Evolutionary conservation across 2,329 filamentous ascomycete genomes (phyloP), one percentile per base, ranked within the genome.

Genomic region (Botryosphaeria dothidea): DNA sequence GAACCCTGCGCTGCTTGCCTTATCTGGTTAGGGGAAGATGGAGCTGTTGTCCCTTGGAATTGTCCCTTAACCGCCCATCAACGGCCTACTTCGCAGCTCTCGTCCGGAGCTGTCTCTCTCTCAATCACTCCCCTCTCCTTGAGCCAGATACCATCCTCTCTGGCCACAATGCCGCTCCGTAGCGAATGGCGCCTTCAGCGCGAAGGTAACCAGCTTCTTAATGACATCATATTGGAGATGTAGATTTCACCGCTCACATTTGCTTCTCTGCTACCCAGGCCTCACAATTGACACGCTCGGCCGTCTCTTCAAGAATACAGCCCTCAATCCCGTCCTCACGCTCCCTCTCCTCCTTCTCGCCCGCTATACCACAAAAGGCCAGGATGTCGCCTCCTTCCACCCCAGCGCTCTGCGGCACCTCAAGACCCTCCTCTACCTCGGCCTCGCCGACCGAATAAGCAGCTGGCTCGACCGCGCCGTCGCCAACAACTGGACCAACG

Each of bases 321-420:
- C 84, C 6, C 79, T 92, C 66, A 90, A 90, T 71, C 89, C 90
- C 1, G 80, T 82, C 43, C 77, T 91, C 21, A 83, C 90, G 0
- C 77, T 92, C 13, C 85, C 89, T 0, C 79, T 92, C 25, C 71
- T 91, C 49, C 81, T 91, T 4, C 80, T 88, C 23, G 84, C 86
- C 8, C 83, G 84, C 29, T 89, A 86, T 79, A 90, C 88, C n/a
- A 80, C 84, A 69, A 82, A 82, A 68, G 89, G 90, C 57, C 80
- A 82, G 64, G 78, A 85, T 60, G 72, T 90, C 19, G 79, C 84
- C 4, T 81, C 83, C 63, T 76, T 85, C 23, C 84, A 87, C 68
- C 82, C 84, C 17, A 78, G 73, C 1, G 79, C 82, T 8, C 82
- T 85, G 66, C 81, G 81, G 41, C 78, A 82, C 46, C 74, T 92